Base-by-base conservation (phyloP, 495 filamentous ascomycete species). In the Penicillium manginii region DNA sequence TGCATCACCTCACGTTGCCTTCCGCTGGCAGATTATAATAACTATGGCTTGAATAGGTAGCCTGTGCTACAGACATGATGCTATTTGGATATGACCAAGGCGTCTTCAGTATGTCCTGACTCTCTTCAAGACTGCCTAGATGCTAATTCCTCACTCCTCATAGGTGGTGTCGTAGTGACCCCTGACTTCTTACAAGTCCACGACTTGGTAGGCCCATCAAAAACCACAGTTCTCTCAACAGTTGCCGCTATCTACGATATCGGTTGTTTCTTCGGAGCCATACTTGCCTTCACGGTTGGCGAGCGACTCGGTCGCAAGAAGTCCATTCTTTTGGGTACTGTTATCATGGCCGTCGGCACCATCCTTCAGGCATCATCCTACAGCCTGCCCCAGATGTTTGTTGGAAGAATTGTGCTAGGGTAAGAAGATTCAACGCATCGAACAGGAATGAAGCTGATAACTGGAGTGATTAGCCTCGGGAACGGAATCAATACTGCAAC, bases 71-170 rank as follows among this genome's bases (percentile, higher is more conserved):
- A 19, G 50, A 52, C 8, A 52, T 52, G 50, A 52, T 39, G 29
- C 50, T 52, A 2, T 52, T 52, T 22, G 50, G 50, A 10, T 52
- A 52, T 22, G 50, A 52, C 18, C 50, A 52, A 26, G 50, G 50
- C 12, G 50, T 52, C 33, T 39, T 52, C 50, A 52, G 50, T 52
- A 39, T 21, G 50, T 52, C 26, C 19, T 39, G 4, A 3, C 39
- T 17, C 2, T 17, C 29, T 15, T n/a, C n/a, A 6, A 33, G 23
- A 8, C n/a, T 21, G 4, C n/a, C 22, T 12, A 11, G 11, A 9
- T 9, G n/a, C 49, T 51, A 39, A 52, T 22, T 6, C 15, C 15
- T 40, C 31, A 21, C 18, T 15, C 10, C 4, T 2, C 17, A 52
- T 31, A 52, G 50, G 50, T 15, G 50, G 50, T 6, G 50, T 52